A percentile compares a stretch with the other conserved stretches of the same genome.
These are phyloP conservation scores for Collybiopsis luxurians DNA, from an alignment of 768 basidiomycete genomes.

Conservation along the genomic window DNA sequence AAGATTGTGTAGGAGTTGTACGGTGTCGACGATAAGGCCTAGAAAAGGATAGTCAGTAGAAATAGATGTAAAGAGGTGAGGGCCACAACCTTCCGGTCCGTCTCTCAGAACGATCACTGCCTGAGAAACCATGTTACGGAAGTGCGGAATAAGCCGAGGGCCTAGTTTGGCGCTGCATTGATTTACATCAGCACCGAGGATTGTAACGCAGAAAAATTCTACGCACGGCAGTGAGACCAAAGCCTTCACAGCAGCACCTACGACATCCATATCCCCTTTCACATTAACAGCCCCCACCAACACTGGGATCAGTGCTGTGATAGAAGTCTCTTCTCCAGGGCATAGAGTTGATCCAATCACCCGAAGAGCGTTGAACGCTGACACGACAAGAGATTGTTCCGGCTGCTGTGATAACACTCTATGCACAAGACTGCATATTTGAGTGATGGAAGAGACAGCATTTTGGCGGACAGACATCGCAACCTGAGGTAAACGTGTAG, in stretches of 20 bases:
- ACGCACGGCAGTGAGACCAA: constrained; percentile 64
- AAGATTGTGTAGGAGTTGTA: constrained; percentile 62
- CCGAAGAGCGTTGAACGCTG: constrained; percentile 60
- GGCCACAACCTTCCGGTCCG: constrained; percentile 30
- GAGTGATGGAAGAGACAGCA: constrained; percentile 45
- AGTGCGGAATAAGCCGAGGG: constrained; percentile 84
- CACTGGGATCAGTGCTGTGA: constrained; percentile 59
- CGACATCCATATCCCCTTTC: constrained; percentile 36
- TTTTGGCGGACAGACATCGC: constrained; percentile 51
- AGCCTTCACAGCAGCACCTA: constrained; percentile 46
- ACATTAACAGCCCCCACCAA: constrained; percentile 38
- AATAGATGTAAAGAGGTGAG: not conserved
- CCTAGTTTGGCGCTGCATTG: constrained; percentile 65
- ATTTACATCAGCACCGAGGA: constrained; percentile 8
- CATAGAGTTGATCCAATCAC: constrained; percentile 56
- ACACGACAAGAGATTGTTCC: constrained; percentile 35
- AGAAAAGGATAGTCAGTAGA: not conserved
- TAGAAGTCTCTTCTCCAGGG: constrained; percentile 61
- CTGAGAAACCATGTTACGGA: constrained; percentile 66
- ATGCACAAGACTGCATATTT: constrained; percentile 51
- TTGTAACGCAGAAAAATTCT: not conserved
- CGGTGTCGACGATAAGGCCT: constrained; percentile 32
- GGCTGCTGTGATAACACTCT: constrained; percentile 41
- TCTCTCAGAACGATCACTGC: constrained; percentile 49
- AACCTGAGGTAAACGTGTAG: constrained; percentile 62